Evolutionary conservation across 805 yeast genomes (phyloP).

Genomic region (Diddensiella transvaalensis): DNA sequence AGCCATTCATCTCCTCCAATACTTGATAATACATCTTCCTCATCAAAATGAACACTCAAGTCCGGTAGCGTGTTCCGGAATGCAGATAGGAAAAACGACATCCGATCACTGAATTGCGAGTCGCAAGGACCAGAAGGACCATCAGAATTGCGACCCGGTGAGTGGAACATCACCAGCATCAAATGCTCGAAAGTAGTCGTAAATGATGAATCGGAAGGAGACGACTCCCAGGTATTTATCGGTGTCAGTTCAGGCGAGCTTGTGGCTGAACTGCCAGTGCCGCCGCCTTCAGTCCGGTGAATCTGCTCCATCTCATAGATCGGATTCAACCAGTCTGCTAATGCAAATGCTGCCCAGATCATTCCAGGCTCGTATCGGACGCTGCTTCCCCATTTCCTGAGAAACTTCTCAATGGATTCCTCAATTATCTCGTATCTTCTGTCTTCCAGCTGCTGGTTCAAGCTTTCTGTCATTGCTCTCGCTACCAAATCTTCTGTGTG

Average conservation of each 20-base stretch:
- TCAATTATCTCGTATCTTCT: constrained; percentile 39
- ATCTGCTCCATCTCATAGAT: constrained; percentile 32
- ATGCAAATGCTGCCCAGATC: constrained; percentile 81
- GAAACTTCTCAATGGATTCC: constrained; percentile 57
- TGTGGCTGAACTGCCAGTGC: constrained; percentile 7
- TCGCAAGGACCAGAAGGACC: constrained; percentile 33
- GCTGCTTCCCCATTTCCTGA: constrained; percentile 72
- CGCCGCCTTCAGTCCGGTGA: neutral
- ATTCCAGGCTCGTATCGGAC: constrained; percentile 77
- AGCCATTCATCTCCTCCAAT: constrained; percentile 79
- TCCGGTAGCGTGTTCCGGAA: constrained; percentile 69
- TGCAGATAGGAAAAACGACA: constrained; percentile 62
- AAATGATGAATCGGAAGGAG: constrained; percentile 18
- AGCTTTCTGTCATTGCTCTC: constrained; percentile 13
- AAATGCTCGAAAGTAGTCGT: constrained; percentile 71
- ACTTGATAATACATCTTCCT: constrained; percentile 69
- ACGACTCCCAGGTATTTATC: constrained; percentile 14
- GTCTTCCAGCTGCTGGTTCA: constrained; percentile 19
- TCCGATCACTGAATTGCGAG: constrained; percentile 55
- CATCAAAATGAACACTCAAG: constrained; percentile 67
- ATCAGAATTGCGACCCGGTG: constrained; percentile 49
- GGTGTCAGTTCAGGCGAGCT: constrained; percentile 17
- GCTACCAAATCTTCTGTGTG: constrained; percentile 3
- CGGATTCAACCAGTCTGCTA: constrained; percentile 88
- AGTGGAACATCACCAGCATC: constrained; percentile 69